Evolutionary conservation across 768 basidiomycete genomes (phyloP), one percentile per base, ranked within the genome.

Genomic region (Pleurotus ostreatus): DNA sequence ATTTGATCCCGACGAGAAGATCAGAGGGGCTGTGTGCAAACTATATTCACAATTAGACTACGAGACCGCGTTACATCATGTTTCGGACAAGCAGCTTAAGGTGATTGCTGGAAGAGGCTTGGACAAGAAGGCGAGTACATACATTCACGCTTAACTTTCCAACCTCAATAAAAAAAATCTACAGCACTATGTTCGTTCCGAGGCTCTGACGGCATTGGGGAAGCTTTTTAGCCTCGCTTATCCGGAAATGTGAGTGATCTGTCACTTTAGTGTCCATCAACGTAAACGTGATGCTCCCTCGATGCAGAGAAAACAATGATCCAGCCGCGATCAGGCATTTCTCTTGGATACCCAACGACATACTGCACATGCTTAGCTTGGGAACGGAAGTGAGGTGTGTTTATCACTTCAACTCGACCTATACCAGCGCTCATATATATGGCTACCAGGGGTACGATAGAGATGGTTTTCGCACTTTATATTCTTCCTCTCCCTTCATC

Each of bases 1-100:
- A 4, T 63, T 81, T 1, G 97, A 99, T 68, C 87, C 92, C 0
- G 97, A 98, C 60, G 97, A 98, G 57, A 91, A 86, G 64, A 86
- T 99, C 41, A 84, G 97, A 25, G 83, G 89, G 5, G 87, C 92
- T 0, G 85, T 85, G 0, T 96, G 94, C 75, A 85, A 81, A 63
- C 70, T 92, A 9, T 92, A 93, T 61, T 84, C 85, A 1, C 80
- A 85, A 55, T 72, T 98, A 9, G 95, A 98, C 67, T 98, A 93
- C 65, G 97, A 99, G 70, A 89, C 88, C 0, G 89, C 86, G 0
- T 67, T 94, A 30, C 94, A 96, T 66, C 85, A 92, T 63, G 84
- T 95, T 25, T 81, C 83, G 7, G 77, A 78, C 57, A 65, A 67
- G 0, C 85, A 87, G 49, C 72, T 98, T 46, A 75, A 78, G 12